Conservation (phyloP, 371 early-diverging fungal species). For the Syncephalastrum sp. region DNA sequence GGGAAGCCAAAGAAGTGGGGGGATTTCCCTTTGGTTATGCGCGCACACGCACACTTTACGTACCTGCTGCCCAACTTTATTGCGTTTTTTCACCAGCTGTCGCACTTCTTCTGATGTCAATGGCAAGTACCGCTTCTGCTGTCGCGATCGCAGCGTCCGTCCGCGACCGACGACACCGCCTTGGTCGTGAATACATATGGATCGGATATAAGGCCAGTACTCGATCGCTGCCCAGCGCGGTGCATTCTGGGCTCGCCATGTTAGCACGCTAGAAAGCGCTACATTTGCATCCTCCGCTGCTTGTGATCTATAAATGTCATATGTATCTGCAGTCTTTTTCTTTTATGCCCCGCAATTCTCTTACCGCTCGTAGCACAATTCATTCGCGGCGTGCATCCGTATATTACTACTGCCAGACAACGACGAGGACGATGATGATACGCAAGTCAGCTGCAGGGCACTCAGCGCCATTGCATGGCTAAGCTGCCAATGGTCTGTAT, state of each 20-base stretch:
- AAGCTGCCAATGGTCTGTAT: slow-evolving; percentile 22
- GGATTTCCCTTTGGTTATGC: too few species aligned
- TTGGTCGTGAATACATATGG: slow-evolving; percentile 20
- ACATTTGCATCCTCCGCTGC: slow-evolving; percentile 7
- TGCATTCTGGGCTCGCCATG: slow-evolving; percentile 6
- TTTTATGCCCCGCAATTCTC: not conserved
- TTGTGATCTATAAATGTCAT: not conserved
- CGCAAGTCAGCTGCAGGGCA: slow-evolving; percentile 3
- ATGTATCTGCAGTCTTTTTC: not conserved
- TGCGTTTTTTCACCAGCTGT: too few species aligned
- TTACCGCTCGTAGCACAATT: slow-evolving; percentile 1
- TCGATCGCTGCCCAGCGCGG: slow-evolving; percentile 13
- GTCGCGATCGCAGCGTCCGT: too few species aligned
- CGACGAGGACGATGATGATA: too few species aligned
- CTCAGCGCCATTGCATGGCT: slow-evolving; percentile 11
- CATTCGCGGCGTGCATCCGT: slow-evolving; percentile 4
- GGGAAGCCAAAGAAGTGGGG: too few species aligned
- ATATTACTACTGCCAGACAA: slow-evolving; percentile 1
- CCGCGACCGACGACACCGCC: not conserved
- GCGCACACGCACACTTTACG: too few species aligned
- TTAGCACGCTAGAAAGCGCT: slow-evolving; percentile 6
- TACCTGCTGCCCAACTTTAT: too few species aligned
- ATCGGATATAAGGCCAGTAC: slow-evolving; percentile 25
- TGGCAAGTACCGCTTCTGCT: too few species aligned
- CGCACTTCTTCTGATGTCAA: too few species aligned